Evolutionary conservation across 805 yeast genomes (phyloP).

Genomic region (Schizosaccharomyces japonicus): DNA sequence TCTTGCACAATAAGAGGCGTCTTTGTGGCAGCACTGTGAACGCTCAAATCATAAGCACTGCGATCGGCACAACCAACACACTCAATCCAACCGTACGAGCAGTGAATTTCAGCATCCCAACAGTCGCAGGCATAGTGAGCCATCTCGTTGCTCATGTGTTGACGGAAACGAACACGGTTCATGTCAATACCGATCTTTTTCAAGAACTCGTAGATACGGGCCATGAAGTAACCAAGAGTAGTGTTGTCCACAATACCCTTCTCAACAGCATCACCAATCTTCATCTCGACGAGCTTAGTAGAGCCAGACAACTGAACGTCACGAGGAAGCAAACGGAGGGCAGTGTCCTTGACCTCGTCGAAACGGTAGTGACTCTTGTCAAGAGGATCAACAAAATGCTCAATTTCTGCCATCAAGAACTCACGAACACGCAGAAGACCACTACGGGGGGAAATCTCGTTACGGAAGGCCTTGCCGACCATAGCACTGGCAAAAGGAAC

Average conservation of each 20-base stretch:
- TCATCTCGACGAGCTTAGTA: conserved; percentile 35
- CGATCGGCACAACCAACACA: conserved; percentile 99
- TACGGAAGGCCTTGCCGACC: conserved; percentile 94
- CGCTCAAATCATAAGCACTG: conserved; percentile 89
- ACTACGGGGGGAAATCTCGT: conserved; percentile 94
- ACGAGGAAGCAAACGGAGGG: conserved; percentile 61
- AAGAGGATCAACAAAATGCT: conserved; percentile 87
- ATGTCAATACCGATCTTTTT: conserved; percentile 75
- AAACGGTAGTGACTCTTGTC: conserved; percentile 68
- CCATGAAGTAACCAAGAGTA: conserved; percentile 90
- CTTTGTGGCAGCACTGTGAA: conserved; percentile 83
- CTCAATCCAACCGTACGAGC: conserved; percentile 97
- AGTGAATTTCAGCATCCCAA: conserved; percentile 95
- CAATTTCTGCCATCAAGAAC: conserved; percentile 97
- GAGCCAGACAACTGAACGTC: conserved; percentile 70
- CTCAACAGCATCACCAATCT: conserved; percentile 77
- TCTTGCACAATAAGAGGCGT: conserved; percentile 89
- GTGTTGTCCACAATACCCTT: conserved; percentile 76
- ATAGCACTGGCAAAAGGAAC: conserved; percentile 99
- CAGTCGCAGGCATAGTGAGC: conserved; percentile 98
- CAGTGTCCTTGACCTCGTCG: conserved; percentile 45
- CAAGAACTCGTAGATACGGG: conserved; percentile 72
- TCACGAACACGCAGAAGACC: conserved; percentile 95
- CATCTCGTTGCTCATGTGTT: conserved; percentile 96
- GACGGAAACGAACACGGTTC: conserved; percentile 75